Evolutionary conservation across 805 yeast genomes (phyloP), one percentile per base, ranked within the genome.

Genomic region (Candida railenensis): DNA sequence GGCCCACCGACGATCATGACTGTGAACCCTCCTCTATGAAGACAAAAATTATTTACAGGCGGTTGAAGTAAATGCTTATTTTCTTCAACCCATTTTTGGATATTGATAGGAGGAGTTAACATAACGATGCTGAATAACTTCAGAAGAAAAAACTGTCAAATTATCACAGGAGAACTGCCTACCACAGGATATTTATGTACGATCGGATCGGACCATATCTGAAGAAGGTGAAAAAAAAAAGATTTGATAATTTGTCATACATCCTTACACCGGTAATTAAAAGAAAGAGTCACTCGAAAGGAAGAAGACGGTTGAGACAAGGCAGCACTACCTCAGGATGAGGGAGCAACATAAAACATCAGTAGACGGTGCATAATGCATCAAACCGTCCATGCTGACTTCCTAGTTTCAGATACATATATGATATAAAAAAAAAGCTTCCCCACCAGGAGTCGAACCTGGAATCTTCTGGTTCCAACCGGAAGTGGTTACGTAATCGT

Each of bases 1-100:
- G 97, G 97, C 0, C 97, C 97, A 14, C 97, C 97, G 1, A 91
- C 96, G 43, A 90, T 83, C 97, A 91, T 91, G 33, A 90, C 89
- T 0, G 97, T 90, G 62, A 87, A 87, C 0, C 97, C 97, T 3
- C 95, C 96, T 41, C 90, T 74, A 65, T 91, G 96, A 22, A 91
- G 78, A 59, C 97, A 89, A 67, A 69, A 91, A 61, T 91, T 91
- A 65, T 89, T 89, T 30, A 91, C 96, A 1, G 97, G 97, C 1
- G 97, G 97, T 62, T 87, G 83, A 34, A 91, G 75, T 12, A 88
- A 73, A 53, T 87, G 81, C 19, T 75, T 72, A 63, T 91, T 88
- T 57, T 87, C 95, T 34, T 73, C 71, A 15, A 91, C 77, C 97
- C 97, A 91, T 55, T 81, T 80, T 22, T 81, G 78, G 54, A 91